Base-by-base conservation (phyloP, 1,284 basidiomycete species). In the Austroboletus novae-zelandiae region DNA sequence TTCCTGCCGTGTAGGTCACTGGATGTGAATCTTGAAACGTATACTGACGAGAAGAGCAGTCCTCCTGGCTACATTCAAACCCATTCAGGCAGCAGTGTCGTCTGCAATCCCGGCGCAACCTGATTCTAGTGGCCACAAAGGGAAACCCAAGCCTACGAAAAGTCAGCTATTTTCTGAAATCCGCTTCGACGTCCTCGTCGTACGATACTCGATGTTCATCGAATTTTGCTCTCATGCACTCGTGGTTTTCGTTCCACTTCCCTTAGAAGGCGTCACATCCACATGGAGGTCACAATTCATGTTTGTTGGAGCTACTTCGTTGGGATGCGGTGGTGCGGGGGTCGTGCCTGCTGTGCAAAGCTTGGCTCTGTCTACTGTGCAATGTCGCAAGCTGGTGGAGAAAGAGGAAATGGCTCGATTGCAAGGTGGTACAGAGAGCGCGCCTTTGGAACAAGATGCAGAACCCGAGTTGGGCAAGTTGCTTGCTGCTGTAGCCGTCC, bases 291-390 rank as follows among this genome's bases (percentile, higher is more conserved):
- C 78, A 15, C 76, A 84, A 57, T 65, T 75, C 9, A 59, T 80
- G 41, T 89, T 88, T 60, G 71, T 84, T 5, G 61, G 76, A 5
- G 74, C 79, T 18, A 83, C 82, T 13, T 75, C 76, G 9, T 57
- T 89, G 58, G 78, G 76, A 47, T 76, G 77, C 48, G 69, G 87
- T 51, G 83, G 84, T 15, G 74, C 80, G 11, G 88, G 86, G 4
- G 68, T 80, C 23, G 67, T 77, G 27, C 88, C 89, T 25, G 81
- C 84, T 8, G 69, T 79, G 43, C 85, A 91, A 55, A 87, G 84
- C 61, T 71, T 91, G 47, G 84, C 85, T 14, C 61, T 91, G 32
- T 85, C 81, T 60, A 80, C 86, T 48, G 61, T 84, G 47, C 84
- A 88, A 57, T 73, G 76, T 42, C 72, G 81, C 51, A 71, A 72